phyloP scores from a whole-genome alignment of 2,329 filamentous ascomycete genomes.

The Aaosphaeria pasadenensis region DNA sequence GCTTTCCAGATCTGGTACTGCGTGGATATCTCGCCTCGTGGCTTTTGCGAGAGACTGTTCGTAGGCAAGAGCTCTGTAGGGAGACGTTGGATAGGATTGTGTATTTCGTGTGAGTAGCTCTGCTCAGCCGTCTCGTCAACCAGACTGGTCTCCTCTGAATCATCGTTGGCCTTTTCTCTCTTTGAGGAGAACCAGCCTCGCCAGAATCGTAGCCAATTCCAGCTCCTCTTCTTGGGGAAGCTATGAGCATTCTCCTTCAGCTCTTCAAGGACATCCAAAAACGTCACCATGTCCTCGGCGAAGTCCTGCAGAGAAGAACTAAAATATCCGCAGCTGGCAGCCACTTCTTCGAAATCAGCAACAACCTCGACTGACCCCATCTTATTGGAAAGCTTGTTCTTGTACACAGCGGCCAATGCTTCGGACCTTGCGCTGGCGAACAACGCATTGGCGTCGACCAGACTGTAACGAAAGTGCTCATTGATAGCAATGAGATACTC shows the following conservation, averaged over 20 bases:
- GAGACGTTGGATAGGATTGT: slow-evolving; percentile 31
- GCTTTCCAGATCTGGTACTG: slow-evolving; percentile 54
- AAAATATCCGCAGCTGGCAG: slow-evolving; percentile 96
- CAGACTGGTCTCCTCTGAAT: slow-evolving; percentile 22
- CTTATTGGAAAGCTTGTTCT: slow-evolving; percentile 69
- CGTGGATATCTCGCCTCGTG: slow-evolving; percentile 15
- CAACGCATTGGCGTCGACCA: slow-evolving; percentile 74
- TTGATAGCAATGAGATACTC: slow-evolving; percentile 71
- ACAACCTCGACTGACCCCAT: slow-evolving; percentile 70
- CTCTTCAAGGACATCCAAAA: slow-evolving; percentile 81
- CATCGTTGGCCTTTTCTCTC: slow-evolving; percentile 7
- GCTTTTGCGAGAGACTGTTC: neutral
- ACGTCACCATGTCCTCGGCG: slow-evolving; percentile 81
- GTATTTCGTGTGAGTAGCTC: slow-evolving; percentile 33
- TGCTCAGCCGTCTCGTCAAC: slow-evolving; percentile 23
- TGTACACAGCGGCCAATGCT: slow-evolving; percentile 77
- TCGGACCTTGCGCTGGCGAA: slow-evolving; percentile 74
- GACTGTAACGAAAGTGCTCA: slow-evolving; percentile 74
- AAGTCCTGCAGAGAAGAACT: slow-evolving; percentile 89
- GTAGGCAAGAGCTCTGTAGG: neutral
- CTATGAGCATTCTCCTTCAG: slow-evolving; percentile 64
- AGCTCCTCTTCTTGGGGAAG: slow-evolving; percentile 61
- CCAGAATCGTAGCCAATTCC: slow-evolving; percentile 90
- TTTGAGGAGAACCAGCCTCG: slow-evolving; percentile 20
- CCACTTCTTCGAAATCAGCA: slow-evolving; percentile 94